Evolutionary conservation across 768 basidiomycete species (phyloP).

Genomic region (Exidia glandulosa): DNA sequence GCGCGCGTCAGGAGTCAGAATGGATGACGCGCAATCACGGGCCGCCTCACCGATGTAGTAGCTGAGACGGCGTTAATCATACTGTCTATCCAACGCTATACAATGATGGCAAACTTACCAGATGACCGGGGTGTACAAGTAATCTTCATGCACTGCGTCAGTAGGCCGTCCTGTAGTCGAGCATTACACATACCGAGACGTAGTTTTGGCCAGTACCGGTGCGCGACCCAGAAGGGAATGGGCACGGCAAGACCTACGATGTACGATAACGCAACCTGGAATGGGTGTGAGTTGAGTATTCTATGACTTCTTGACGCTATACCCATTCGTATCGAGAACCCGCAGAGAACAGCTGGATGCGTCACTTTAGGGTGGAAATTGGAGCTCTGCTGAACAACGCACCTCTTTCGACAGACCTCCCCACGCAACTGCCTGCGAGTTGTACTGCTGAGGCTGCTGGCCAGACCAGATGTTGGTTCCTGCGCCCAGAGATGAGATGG

Average conservation of each 20-base stretch:
- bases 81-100: not conserved
- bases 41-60: conserved; percentile 29
- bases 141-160: conserved; percentile 21
- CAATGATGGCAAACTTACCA: conserved; percentile 28
- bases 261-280: conserved; percentile 27
- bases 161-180: not conserved
- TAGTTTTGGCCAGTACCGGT: conserved; percentile 34
- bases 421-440: conserved; percentile 44
- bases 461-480: conserved; percentile 44
- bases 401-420: conserved; percentile 35
- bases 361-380: not conserved
- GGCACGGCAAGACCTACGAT: conserved; percentile 39
- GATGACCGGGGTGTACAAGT: conserved; percentile 37
- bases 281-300: not conserved
- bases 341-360: conserved; percentile 29
- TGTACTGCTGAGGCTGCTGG: conserved; percentile 36
- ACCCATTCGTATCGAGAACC: conserved; percentile 40
- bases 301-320: not conserved
- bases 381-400: not conserved
- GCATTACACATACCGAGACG: conserved; percentile 7
- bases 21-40: not conserved
- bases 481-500: not conserved
- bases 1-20: not conserved
- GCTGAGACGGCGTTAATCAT: conserved; percentile 15
- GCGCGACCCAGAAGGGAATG: conserved; percentile 40